Conservation (phyloP, 1,284 basidiomycete genomes). For the Ceraceosorus bombacis region DNA sequence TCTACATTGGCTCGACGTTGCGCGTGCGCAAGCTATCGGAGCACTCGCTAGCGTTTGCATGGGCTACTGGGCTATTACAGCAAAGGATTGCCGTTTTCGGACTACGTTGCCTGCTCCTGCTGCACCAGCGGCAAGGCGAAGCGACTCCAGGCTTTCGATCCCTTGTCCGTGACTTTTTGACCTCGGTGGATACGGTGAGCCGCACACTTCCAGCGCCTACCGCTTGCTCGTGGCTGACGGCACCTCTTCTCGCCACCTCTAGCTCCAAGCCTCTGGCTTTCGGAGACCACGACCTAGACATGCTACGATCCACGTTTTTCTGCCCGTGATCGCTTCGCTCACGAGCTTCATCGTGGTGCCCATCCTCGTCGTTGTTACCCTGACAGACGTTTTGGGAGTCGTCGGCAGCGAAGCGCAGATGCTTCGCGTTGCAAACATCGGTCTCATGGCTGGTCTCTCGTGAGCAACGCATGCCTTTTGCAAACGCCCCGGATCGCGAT, state of each 20-base stretch:
- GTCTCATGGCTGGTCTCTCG: too few relatives aligned
- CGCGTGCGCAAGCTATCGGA: background rate
- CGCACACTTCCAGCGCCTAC: too few relatives aligned
- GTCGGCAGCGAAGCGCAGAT: too few relatives aligned
- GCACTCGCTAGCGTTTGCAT: background rate
- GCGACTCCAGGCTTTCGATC: background rate
- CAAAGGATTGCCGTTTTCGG: background rate
- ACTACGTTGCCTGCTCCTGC: background rate
- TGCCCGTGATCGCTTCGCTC: background rate
- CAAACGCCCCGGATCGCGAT: too few relatives aligned
- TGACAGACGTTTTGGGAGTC: too few relatives aligned
- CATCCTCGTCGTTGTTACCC: background rate
- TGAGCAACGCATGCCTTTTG: too few relatives aligned
- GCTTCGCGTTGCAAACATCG: too few relatives aligned
- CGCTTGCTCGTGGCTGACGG: too few relatives aligned
- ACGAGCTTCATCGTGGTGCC: background rate
- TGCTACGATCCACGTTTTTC: background rate
- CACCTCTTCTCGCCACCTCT: background rate
- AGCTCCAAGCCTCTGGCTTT: background rate
- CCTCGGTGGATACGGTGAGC: too few relatives aligned
- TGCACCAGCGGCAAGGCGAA: background rate
- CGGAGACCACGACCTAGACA: background rate
- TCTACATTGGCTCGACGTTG: background rate
- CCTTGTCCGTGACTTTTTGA: background rate
- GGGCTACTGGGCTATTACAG: background rate